Evolutionary conservation across 805 yeast genomes (phyloP), one percentile per base, ranked within the genome.

Genomic region (Candida pseudofarinosa): DNA sequence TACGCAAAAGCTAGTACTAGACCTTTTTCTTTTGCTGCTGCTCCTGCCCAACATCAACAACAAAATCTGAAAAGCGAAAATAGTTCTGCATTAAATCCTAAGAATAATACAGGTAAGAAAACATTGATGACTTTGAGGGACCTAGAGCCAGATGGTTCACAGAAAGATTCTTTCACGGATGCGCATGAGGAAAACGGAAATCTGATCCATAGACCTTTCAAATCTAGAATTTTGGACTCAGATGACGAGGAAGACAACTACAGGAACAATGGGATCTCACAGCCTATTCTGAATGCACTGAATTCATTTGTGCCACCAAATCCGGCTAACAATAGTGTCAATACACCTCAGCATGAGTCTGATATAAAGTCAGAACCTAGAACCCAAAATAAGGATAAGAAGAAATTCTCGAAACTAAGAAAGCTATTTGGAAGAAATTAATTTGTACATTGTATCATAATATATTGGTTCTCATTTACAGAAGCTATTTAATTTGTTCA

Each of bases 211-310:
- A 23, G 10, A 10, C 6, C 10, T 10, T 23, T 23, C 28, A 74
- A 64, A 43, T 81, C 88, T 1, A 69, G 87, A 51, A 75, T 81
- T 47, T 69, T 67, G 4, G 88, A 83, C 54, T 80, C 85, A 2
- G 86, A 81, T 52, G 81, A 83, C 12, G 87, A 81, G 39, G 32
- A 14, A 7, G 38, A 13, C 35, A 35, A n/a, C 37, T 13, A 35
- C 15, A 12, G 10, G 37, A 32, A n/a, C 17, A 23, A 23, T 23
- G 34, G 6, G 14, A 5, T 8, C 7, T 13, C 14, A 5, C 34
- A 32, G 13, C 17, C 14, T n/a, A 26, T 8, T 8, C 31, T 8
- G 31, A 26, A 26, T 26, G 13, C 12, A 26, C 12, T 8, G 13
- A 8, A 8, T 26, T 13, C 34, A 6, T 7, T n/a, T 7, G 17